Conservation (phyloP, 331 rosid species). For the Acacia pycnantha region DNA sequence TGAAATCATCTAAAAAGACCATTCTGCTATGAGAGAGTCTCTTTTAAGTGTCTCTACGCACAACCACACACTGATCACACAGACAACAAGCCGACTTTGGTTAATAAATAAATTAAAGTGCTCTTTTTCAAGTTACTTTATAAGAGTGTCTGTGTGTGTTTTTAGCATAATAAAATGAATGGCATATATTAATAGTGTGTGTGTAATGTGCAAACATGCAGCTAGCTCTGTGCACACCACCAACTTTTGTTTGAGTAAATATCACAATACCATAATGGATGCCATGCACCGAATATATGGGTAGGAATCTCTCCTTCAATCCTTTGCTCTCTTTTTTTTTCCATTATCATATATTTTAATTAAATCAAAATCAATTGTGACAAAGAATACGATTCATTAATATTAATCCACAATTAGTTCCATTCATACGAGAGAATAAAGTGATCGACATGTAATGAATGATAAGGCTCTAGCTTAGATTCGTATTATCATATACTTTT, state of each 20-base stretch:
- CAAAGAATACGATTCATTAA: background rate
- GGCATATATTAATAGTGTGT: too few species aligned
- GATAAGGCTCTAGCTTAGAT: background rate
- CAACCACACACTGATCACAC: background rate
- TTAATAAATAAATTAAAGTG: too few species aligned
- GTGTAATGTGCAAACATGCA: too few species aligned
- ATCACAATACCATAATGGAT: conserved; percentile 12
- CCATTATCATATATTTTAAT: background rate
- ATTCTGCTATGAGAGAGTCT: too few species aligned
- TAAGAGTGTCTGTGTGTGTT: background rate
- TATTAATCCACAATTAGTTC: conserved; percentile 7
- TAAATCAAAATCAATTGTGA: conserved; percentile 4
- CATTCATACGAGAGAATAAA: background rate
- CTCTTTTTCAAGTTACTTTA: too few species aligned
- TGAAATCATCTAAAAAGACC: too few species aligned
- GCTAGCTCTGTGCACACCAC: too few species aligned
- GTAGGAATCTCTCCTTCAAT: background rate
- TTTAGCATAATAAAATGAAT: background rate
- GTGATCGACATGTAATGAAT: background rate
- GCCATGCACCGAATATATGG: background rate
- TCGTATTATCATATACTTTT: background rate
- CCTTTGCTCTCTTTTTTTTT: background rate
- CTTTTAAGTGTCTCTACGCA: too few species aligned
- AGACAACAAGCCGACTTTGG: background rate
- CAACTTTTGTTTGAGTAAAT: background rate